A percentile compares a stretch with the other conserved stretches of the same genome.
Evolutionary conservation across 2,329 filamentous ascomycete genomes (phyloP).

Genomic region (Ophiobolus disseminans): DNA sequence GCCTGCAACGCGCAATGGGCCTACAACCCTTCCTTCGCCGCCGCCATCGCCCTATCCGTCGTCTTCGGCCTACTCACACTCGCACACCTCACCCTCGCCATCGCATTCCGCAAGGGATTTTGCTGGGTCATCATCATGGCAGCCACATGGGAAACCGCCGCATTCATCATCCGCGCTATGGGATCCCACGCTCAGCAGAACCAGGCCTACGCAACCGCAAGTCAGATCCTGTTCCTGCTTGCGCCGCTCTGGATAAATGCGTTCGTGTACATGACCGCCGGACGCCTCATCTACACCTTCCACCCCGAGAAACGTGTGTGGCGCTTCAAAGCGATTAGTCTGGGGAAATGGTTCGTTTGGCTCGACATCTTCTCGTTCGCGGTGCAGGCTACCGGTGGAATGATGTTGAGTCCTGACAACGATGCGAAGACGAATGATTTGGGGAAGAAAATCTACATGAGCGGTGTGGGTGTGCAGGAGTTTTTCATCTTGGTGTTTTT

Average conservation of each 20-base stretch:
- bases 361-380: conserved; percentile 56
- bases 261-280: conserved; percentile 52
- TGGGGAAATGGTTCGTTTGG: conserved; percentile 54
- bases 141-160: conserved; percentile 51
- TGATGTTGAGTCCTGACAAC: conserved; percentile 42
- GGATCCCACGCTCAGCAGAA: conserved; percentile 52
- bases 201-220: conserved; percentile 36
- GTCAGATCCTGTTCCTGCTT: conserved; percentile 55
- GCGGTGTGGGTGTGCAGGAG: conserved; percentile 32
- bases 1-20: conserved; percentile 38
- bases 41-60: conserved; percentile 28
- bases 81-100: conserved; percentile 27
- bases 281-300: conserved; percentile 51
- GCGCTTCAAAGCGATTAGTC: conserved; percentile 46
- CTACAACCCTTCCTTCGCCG: conserved; percentile 31
- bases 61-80: conserved; percentile 35
- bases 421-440: conserved; percentile 36
- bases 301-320: conserved; percentile 43
- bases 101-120: conserved; percentile 43
- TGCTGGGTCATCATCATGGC: conserved; percentile 57
- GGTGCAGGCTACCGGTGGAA: conserved; percentile 52
- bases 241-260: conserved; percentile 56
- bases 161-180: conserved; percentile 52
- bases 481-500: conserved; percentile 41
- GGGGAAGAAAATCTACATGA: conserved; percentile 55